phyloP scores from a whole-genome alignment of 192 early-diverging fungal genomes.

The Coemansia guatemalensis region DNA sequence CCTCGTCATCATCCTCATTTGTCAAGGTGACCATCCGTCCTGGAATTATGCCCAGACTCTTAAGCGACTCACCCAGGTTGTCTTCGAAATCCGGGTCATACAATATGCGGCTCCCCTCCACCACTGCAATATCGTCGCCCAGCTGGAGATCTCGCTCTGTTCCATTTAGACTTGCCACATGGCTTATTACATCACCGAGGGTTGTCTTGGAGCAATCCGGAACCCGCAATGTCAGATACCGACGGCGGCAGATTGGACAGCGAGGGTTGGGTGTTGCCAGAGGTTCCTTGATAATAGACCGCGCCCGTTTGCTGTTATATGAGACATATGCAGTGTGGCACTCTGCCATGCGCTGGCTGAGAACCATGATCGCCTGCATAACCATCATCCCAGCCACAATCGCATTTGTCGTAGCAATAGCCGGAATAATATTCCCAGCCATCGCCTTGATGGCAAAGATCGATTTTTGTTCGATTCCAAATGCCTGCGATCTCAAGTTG shows the following conservation, averaged over 20 bases:
- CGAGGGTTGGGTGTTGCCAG: conserved; percentile 65
- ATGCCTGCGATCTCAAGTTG: conserved; percentile 82
- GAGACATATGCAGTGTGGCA: conserved; percentile 61
- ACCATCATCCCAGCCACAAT: conserved; percentile 94
- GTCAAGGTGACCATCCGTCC: conserved; percentile 37
- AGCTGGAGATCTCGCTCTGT: conserved; percentile 55
- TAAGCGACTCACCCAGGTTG: conserved; percentile 60
- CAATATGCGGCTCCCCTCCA: conserved; percentile 72
- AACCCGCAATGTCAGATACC: conserved; percentile 59
- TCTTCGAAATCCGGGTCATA: conserved; percentile 93
- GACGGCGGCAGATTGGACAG: conserved; percentile 75
- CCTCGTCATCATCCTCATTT: conserved; percentile 28
- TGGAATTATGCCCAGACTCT: conserved; percentile 57
- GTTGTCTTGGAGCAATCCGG: conserved; percentile 62
- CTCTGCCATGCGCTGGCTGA: conserved; percentile 27
- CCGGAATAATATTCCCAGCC: conserved; percentile 99
- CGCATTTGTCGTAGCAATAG: conserved; percentile 98
- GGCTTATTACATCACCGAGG: conserved; percentile 65
- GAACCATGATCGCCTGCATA: conserved; percentile 77
- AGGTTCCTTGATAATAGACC: conserved; percentile 64
- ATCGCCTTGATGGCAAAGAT: conserved; percentile 94
- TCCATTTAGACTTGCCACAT: conserved; percentile 39
- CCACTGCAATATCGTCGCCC: conserved; percentile 70
- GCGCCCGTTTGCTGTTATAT: conserved; percentile 59
- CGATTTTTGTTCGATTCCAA: conserved; percentile 76